A percentile compares a stretch with the other conserved stretches of the same genome.
phyloP scores from a whole-genome alignment of 805 yeast species.

The Ogataea saltuana region DNA sequence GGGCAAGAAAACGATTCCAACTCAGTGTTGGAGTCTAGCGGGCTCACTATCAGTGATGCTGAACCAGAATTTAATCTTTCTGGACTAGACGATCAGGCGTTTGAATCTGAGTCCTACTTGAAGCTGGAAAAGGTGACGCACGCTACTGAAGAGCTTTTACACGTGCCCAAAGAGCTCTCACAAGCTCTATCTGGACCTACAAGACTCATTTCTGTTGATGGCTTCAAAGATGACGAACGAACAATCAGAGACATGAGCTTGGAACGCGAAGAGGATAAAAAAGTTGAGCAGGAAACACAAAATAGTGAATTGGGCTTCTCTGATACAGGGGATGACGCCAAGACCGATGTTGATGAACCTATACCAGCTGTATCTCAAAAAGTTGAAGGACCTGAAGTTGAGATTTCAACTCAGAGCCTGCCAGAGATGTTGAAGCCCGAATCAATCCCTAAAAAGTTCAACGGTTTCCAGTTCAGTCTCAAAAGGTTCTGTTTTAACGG shows the following conservation, averaged over 20 bases:
- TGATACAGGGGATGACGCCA: slow-evolving; percentile 2
- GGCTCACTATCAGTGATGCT: neutral
- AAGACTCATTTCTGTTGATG: slow-evolving; percentile 19
- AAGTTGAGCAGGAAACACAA: slow-evolving; percentile 6
- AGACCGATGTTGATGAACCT: slow-evolving; percentile 6
- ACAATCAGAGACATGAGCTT: slow-evolving; percentile 16
- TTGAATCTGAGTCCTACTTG: neutral
- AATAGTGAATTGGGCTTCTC: neutral
- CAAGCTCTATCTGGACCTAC: slow-evolving; percentile 26
- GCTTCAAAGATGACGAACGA: slow-evolving; percentile 23
- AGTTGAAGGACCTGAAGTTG: neutral
- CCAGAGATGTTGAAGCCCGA: too few relatives aligned
- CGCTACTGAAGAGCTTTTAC: neutral
- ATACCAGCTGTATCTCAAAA: neutral
- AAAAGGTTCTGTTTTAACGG: too few relatives aligned
- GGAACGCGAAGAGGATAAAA: slow-evolving; percentile 24
- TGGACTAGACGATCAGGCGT: neutral
- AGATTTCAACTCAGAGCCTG: neutral
- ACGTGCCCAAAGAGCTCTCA: slow-evolving; percentile 3
- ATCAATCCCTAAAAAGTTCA: too few relatives aligned
- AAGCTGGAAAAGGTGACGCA: slow-evolving; percentile 2
- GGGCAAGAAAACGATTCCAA: neutral
- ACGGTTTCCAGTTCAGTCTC: too few relatives aligned
- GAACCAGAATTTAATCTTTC: neutral
- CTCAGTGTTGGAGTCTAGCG: neutral